A percentile compares a stretch with the other conserved stretches of the same genome.
Conservation (phyloP, 1,284 basidiomycete genomes). For the Taiwanofungus camphoratus region DNA sequence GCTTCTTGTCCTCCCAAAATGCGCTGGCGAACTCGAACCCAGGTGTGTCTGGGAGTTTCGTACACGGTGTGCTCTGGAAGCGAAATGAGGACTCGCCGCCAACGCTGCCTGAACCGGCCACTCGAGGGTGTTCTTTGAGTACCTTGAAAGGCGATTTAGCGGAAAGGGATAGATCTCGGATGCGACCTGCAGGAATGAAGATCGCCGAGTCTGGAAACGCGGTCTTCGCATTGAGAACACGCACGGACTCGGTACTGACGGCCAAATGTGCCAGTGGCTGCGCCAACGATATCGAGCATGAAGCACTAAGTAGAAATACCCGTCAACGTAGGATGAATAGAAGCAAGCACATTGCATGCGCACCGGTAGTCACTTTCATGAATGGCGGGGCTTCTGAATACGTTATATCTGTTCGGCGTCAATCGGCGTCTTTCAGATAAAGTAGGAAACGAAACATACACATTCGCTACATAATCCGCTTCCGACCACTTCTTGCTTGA, state of each 20-base stretch:
- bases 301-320: constrained; percentile 30
- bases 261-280: constrained; percentile 32
- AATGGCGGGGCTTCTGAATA: constrained; percentile 41
- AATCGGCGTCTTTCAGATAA: neutral
- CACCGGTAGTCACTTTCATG: constrained; percentile 38
- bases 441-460: constrained; percentile 28
- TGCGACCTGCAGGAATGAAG: constrained; percentile 35
- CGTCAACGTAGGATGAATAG: neutral
- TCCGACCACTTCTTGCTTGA: constrained; percentile 46
- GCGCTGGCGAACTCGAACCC: constrained; percentile 49
- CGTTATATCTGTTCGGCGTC: constrained; percentile 35
- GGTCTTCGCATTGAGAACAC: constrained; percentile 39
- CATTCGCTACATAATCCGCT: constrained; percentile 48
- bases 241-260: constrained; percentile 27
- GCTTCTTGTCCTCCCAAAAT: constrained; percentile 58
- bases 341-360: constrained; percentile 4
- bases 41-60: constrained; percentile 36
- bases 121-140: constrained; percentile 34
- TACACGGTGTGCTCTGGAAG: constrained; percentile 47
- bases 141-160: constrained; percentile 41
- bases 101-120: constrained; percentile 29
- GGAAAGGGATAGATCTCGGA: constrained; percentile 36
- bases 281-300: constrained; percentile 44
- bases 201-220: constrained; percentile 43
- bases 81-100: constrained; percentile 40